phyloP scores from a whole-genome alignment of 2,329 filamentous ascomycete genomes.

The Cladophialophora bantiana region DNA sequence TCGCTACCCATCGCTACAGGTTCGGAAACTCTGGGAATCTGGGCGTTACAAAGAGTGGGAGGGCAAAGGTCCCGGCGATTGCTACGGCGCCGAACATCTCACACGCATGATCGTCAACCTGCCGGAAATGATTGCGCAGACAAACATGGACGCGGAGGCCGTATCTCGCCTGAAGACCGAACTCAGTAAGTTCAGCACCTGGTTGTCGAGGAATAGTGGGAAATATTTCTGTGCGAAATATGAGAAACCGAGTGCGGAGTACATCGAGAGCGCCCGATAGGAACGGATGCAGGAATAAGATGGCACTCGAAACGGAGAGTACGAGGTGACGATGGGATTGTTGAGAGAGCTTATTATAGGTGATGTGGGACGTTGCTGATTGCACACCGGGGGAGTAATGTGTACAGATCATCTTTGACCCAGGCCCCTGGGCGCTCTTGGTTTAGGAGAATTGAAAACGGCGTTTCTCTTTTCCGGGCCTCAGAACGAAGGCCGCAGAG shows the following conservation, averaged over 20 bases:
- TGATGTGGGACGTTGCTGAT: not conserved
- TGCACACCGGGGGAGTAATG: not conserved
- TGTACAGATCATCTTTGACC: not conserved
- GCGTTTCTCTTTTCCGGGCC: not conserved
- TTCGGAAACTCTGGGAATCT: slow-evolving; percentile 73
- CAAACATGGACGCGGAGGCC: slow-evolving; percentile 95
- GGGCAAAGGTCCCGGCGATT: slow-evolving; percentile 76
- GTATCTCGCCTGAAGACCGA: slow-evolving; percentile 89
- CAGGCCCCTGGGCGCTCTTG: not conserved
- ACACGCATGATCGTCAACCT: slow-evolving; percentile 73
- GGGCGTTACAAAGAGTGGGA: slow-evolving; percentile 66
- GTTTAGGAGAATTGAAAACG: not conserved
- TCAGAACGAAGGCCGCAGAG: not conserved
- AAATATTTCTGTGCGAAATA: slow-evolving; percentile 71
- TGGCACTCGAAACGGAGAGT: not conserved
- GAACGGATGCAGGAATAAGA: slow-evolving; percentile 4
- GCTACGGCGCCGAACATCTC: slow-evolving; percentile 93
- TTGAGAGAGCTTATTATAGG: not conserved
- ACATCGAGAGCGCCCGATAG: slow-evolving; percentile 35
- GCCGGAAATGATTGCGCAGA: slow-evolving; percentile 68
- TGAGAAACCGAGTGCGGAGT: slow-evolving; percentile 46
- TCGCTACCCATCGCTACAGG: slow-evolving; percentile 47
- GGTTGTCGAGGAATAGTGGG: slow-evolving; percentile 78
- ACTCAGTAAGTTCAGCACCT: slow-evolving; percentile 81
- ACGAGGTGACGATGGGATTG: not conserved